Evolutionary conservation across 805 yeast species (phyloP).

Genomic region (Teunomyces tritomae): DNA sequence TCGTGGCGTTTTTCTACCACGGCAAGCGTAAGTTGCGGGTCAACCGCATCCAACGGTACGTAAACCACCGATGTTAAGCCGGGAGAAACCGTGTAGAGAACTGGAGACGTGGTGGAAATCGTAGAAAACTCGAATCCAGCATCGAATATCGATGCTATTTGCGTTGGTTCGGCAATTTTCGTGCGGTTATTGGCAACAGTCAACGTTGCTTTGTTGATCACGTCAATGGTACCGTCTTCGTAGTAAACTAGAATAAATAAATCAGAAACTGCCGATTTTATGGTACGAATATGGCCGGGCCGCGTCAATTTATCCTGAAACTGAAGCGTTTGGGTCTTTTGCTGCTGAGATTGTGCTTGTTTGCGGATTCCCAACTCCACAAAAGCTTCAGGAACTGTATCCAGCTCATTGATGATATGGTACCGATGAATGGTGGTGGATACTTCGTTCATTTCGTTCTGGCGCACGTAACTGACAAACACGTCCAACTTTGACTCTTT

Average conservation of each 20-base stretch:
- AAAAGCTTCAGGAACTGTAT: constrained; percentile 29
- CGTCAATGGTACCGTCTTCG: constrained; percentile 45
- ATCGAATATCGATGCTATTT: constrained; percentile 46
- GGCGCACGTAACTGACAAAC: constrained; percentile 37
- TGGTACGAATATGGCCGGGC: constrained; percentile 25
- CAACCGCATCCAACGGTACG: constrained; percentile 12
- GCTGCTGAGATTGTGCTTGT: constrained; percentile 1
- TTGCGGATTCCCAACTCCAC: constrained; percentile 27
- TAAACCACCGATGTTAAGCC: constrained; percentile 43
- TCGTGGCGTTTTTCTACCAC: constrained; percentile 29
- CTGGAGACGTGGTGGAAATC: constrained; percentile 14
- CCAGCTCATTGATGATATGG: constrained; percentile 19
- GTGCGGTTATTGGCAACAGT: constrained; percentile 13
- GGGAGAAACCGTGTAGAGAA: constrained; percentile 47
- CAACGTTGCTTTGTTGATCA: constrained; percentile 40
- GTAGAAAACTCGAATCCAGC: constrained; percentile 52
- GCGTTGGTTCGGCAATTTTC: constrained; percentile 16
- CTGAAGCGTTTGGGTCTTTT: constrained; percentile 10
- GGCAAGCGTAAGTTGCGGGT: constrained; percentile 14
- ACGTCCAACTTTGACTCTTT: constrained; percentile 45
- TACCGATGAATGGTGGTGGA: constrained; percentile 28
- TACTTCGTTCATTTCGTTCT: constrained; percentile 11
- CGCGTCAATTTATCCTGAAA: constrained; percentile 28
- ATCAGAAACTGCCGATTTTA: constrained; percentile 38
- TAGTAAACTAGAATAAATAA: constrained; percentile 37